Percentiles rank a stretch among this genome's conserved stretches.
Evolutionary conservation across 306 rosid genomes (phyloP).

Genomic region (Coriaria nepalensis): DNA sequence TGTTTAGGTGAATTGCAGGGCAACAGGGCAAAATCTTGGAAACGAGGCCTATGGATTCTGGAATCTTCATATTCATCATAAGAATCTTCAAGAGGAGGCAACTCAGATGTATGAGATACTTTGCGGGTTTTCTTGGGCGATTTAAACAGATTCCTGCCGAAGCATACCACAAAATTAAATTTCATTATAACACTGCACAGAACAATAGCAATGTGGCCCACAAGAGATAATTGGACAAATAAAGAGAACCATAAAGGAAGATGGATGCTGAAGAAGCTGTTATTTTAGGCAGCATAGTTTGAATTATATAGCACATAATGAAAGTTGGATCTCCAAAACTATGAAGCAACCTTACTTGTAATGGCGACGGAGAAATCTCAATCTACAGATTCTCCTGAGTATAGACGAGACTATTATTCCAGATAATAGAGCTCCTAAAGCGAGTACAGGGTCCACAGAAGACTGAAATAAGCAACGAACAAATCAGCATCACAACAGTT

Average conservation of each 20-base stretch:
- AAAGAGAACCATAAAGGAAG: too few relatives aligned
- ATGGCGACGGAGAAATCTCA: constrained; percentile 43
- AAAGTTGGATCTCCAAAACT: constrained; percentile 9
- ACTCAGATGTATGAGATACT: constrained; percentile 34
- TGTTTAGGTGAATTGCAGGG: constrained; percentile 35
- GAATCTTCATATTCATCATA: constrained; percentile 31
- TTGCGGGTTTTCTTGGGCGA: constrained; percentile 40
- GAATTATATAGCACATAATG: too few relatives aligned
- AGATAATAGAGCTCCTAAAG: constrained; percentile 38
- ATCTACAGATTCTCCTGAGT: constrained; percentile 34
- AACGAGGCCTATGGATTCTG: constrained; percentile 18
- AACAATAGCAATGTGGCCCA: too few relatives aligned
- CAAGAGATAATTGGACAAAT: too few relatives aligned
- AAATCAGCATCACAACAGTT: constrained; percentile 13
- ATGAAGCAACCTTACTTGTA: constrained; percentile 32
- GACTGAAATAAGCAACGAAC: constrained; percentile 42
- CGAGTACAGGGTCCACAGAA: constrained; percentile 65
- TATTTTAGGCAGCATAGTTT: too few relatives aligned
- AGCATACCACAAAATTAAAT: constrained; percentile 10
- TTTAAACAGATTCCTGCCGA: constrained; percentile 51
- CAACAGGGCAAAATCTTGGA: constrained; percentile 19
- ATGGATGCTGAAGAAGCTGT: too few relatives aligned
- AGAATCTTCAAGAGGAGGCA: constrained; percentile 34
- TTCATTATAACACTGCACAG: too few relatives aligned
- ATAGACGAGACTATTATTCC: constrained; percentile 31